phyloP scores from a whole-genome alignment of 371 early-diverging fungal species.

The Rhizoclosmatium hyalinum region DNA sequence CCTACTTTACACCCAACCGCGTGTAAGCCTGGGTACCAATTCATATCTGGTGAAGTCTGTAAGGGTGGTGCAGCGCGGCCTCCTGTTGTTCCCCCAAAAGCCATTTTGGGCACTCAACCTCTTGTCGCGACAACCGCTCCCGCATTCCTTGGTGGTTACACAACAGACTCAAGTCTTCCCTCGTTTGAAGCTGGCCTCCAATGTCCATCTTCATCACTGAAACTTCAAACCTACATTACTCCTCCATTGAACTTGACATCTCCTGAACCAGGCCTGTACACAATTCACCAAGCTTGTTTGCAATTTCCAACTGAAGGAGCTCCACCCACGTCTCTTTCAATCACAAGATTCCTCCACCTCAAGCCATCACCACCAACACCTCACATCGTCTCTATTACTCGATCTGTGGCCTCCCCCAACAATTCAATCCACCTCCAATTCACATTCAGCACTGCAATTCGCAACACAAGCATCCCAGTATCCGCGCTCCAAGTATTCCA shows the following conservation, averaged over 20 bases:
- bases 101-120: neutral
- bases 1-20: neutral
- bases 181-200: neutral
- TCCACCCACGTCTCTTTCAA: neutral
- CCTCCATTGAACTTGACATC: neutral
- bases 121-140: neutral
- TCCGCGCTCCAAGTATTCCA: neutral
- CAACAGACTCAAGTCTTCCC: neutral
- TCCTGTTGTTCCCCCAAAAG: neutral
- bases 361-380: constrained; percentile 3
- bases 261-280: constrained; percentile 3
- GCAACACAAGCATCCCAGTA: neutral
- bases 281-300: constrained; percentile 1
- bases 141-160: neutral
- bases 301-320: neutral
- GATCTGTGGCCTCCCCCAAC: neutral
- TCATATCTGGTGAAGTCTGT: neutral
- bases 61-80: too few species aligned
- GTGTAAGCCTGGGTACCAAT: constrained; percentile 2
- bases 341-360: constrained; percentile 7
- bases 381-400: neutral
- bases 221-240: neutral
- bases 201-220: constrained; percentile 4
- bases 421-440: neutral
- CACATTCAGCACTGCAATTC: neutral